These are phyloP conservation scores for Glycyrrhiza uralensis DNA, from an alignment of 306 rosid genomes.

Conservation along the genomic window DNA sequence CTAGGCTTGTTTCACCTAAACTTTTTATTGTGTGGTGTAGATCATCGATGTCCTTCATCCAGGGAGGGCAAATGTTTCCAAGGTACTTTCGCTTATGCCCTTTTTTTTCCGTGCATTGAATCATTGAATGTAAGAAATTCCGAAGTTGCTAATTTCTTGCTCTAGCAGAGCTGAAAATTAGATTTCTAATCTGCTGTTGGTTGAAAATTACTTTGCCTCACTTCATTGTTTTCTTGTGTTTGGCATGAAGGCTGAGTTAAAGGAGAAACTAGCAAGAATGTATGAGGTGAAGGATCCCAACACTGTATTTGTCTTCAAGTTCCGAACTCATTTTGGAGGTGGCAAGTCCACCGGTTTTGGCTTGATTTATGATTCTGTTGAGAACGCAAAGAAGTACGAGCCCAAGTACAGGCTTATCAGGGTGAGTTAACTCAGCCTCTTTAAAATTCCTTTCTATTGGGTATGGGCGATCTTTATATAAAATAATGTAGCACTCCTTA, in stretches of 20 bases:
- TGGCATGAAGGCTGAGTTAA: constrained; percentile 62
- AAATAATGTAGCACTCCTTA: background rate
- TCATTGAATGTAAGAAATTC: background rate
- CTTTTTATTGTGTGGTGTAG: constrained; percentile 26
- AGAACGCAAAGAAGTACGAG: constrained; percentile 80
- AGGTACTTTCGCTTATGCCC: constrained; percentile 37
- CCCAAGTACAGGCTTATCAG: constrained; percentile 91
- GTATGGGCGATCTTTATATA: background rate
- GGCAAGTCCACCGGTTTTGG: constrained; percentile 95
- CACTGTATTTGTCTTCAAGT: constrained; percentile 78
- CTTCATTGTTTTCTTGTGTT: background rate
- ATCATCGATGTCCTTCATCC: constrained; percentile 85
- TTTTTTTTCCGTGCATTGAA: background rate
- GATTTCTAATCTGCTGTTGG: background rate
- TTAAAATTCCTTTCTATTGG: background rate
- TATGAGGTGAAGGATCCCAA: constrained; percentile 80
- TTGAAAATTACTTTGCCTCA: background rate
- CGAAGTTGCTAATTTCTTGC: background rate
- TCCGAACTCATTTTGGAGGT: constrained; percentile 91
- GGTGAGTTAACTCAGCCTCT: constrained; percentile 37
- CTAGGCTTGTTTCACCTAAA: background rate
- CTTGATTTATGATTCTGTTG: constrained; percentile 80
- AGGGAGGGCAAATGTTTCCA: constrained; percentile 88
- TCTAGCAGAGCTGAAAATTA: background rate
- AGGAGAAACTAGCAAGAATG: constrained; percentile 69